Base-by-base conservation (phyloP, 1,139 yeast genomes). In the Fermentozyma sake region DNA sequence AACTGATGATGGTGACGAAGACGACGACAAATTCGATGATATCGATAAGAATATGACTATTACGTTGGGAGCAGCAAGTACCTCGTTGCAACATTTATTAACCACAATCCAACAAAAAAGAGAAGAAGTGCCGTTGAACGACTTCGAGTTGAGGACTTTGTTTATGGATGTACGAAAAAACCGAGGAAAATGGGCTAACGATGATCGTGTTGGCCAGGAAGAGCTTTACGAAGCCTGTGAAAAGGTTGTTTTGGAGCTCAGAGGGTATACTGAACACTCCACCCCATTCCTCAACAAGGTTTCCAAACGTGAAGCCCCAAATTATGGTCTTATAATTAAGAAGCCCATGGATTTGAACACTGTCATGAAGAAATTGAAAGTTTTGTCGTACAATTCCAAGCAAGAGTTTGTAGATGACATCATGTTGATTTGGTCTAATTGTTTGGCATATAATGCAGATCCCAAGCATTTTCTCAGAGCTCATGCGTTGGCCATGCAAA, bases 151-250 rank as follows among this genome's bases (percentile, higher is more conserved):
- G 35, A 75, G 94, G 33, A 82, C 81, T 30, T 68, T 91, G 35
- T 80, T 91, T 29, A 76, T 86, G 70, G 98, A 91, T 50, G 97
- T 91, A 8, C 72, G 96, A 27, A 91, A 89, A 45, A 89, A 89
- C 49, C 68, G 97, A 40, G 94, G 97, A 0, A 91, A 93, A 55
- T 93, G 98, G 99, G 95, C 81, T 14, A 85, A 85, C 35, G 96
- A 91, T 50, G 96, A 89, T 34, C 71, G 85, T 37, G 79, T 91
- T 22, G 98, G 98, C 4, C 99, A 93, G 54, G 99, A 93, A 51
- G 99, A 93, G 51, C 67, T 93, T 11, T 93, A 91, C 48, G 98
- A 93, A 44, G 96, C 96, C 0, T 91, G 96, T 45, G 98, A 93
- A 47, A 89, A 86, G 48, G 98, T 91, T 1, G 91, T 89, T 0